Percentiles rank a stretch among this genome's conserved stretches.
These are phyloP conservation scores for Rhodomyrtus tomentosa DNA, from an alignment of 345 rosid genomes.

Conservation along the genomic window DNA sequence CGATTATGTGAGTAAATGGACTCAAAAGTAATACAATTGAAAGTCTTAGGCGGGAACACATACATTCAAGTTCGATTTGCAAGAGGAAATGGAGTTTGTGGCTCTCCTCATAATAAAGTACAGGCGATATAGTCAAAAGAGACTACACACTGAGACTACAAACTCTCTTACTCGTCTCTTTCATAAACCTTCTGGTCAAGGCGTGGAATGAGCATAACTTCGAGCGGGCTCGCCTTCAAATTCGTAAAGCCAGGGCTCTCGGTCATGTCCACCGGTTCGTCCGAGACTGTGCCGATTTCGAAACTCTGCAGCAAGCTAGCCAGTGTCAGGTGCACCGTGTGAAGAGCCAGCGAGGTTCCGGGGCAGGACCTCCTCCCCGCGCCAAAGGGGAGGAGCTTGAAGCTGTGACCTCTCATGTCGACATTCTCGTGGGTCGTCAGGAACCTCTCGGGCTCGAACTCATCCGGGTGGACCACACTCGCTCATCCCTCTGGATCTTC, in stretches of 20 bases:
- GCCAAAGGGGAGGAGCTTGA: slow-evolving; percentile 25
- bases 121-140: not conserved
- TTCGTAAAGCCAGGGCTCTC: slow-evolving; percentile 16
- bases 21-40: not conserved
- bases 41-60: not conserved
- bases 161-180: not conserved
- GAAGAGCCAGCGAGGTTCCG: slow-evolving; percentile 16
- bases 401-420: slow-evolving; percentile 18
- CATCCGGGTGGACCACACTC: slow-evolving; percentile 6
- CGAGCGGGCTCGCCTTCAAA: slow-evolving; percentile 26
- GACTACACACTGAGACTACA: no score
- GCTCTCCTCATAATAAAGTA: not conserved
- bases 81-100: not conserved
- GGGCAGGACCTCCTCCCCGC: slow-evolving; percentile 28
- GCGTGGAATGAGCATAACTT: slow-evolving; percentile 19
- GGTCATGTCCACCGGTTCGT: slow-evolving; percentile 22
- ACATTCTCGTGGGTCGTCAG: slow-evolving; percentile 8
- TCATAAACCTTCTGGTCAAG: slow-evolving; percentile 10
- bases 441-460: slow-evolving; percentile 24
- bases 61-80: not conserved
- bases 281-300: slow-evolving; percentile 13
- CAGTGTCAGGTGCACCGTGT: slow-evolving; percentile 14
- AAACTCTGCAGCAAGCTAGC: slow-evolving; percentile 32
- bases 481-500: slow-evolving; percentile 16
- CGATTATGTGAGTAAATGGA: not conserved